A percentile compares a stretch with the other conserved stretches of the same genome.
phyloP scores from a whole-genome alignment of 805 yeast genomes.

The Metschnikowia dekortorum region DNA sequence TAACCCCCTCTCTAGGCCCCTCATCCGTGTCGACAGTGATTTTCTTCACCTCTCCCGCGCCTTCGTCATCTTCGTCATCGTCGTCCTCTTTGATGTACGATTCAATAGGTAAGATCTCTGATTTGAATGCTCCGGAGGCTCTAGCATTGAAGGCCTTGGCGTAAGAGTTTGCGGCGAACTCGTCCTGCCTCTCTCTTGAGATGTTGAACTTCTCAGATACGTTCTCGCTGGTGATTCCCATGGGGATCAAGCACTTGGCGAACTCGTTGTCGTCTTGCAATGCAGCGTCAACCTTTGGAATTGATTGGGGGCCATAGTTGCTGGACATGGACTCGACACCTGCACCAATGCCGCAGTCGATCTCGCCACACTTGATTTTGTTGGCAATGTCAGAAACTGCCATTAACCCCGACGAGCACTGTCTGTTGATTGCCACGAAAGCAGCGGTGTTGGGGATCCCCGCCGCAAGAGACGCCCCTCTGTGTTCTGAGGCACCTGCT shows the following conservation, averaged over 20 bases:
- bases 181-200: slow-evolving; percentile 73
- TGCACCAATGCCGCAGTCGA: slow-evolving; percentile 83
- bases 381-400: slow-evolving; percentile 87
- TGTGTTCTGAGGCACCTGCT: slow-evolving; percentile 92
- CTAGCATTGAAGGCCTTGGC: slow-evolving; percentile 79
- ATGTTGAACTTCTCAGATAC: slow-evolving; percentile 66
- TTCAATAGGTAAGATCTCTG: slow-evolving; percentile 82
- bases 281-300: slow-evolving; percentile 44
- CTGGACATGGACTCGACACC: slow-evolving; percentile 96
- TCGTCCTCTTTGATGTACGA: slow-evolving; percentile 53
- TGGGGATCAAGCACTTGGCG: slow-evolving; percentile 80
- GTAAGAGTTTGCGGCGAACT: slow-evolving; percentile 83
- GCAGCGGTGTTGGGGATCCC: slow-evolving; percentile 82
- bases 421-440: slow-evolving; percentile 83
- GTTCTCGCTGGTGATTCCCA: slow-evolving; percentile 96
- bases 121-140: slow-evolving; percentile 67
- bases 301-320: slow-evolving; percentile 77
- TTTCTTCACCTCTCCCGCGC: slow-evolving; percentile 40
- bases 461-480: slow-evolving; percentile 88
- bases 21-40: slow-evolving; percentile 65
- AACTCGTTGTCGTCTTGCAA: slow-evolving; percentile 35
- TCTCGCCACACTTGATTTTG: slow-evolving; percentile 83
- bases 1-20: slow-evolving; percentile 87
- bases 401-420: slow-evolving; percentile 91
- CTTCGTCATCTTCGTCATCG: slow-evolving; percentile 51